Evolutionary conservation across 2,329 filamentous ascomycete genomes (phyloP), one percentile per base, ranked within the genome.

Genomic region (Pochonia chlamydosporia): DNA sequence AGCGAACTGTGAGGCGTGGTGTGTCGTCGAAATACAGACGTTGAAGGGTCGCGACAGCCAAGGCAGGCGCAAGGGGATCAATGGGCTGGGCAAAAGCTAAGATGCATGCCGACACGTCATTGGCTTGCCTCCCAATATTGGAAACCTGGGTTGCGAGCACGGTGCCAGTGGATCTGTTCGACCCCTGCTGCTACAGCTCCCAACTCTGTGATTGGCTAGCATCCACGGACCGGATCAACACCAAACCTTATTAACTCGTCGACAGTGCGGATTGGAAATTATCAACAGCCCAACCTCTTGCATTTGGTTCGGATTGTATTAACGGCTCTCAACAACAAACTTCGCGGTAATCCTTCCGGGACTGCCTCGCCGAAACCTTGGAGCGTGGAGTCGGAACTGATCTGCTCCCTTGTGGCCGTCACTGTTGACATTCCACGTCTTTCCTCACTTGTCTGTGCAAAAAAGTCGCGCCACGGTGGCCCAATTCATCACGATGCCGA

Each of bases 241-340:
- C 63, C 64, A 65, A 66, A 66, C 64, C 63, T 66, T 63, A 58
- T 23, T 23, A 21, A 62, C 50, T 55, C 56, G 56, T 57, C 60
- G 52, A 69, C 65, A 69, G 66, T 69, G 66, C 66, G 66, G 65
- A 68, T 68, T 67, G 62, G 60, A 66, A 69, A 67, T 59, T 62
- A 57, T 57, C 65, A 55, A 67, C 65, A 66, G 62, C 59, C 64
- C 62, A 62, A 59, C 63, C 59, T 63, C 60, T 59, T 58, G 45
- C 56, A 57, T 58, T 53, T 37, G 47, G 31, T 8, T 39, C 18
- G n/a, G 18, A 39, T 23, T 49, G 23, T 24, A 30, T 31, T 43
- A 42, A 44, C 41, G 45, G 35, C 18, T 35, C 48, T 48, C 48
- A 47, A 40, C 39, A 43, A 30, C 35, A 24, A 26, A 44, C 20